Percentiles rank a stretch among this genome's conserved stretches.
Conservation (phyloP, 352 stramenopile species). For the Phytophthora parvispora region DNA sequence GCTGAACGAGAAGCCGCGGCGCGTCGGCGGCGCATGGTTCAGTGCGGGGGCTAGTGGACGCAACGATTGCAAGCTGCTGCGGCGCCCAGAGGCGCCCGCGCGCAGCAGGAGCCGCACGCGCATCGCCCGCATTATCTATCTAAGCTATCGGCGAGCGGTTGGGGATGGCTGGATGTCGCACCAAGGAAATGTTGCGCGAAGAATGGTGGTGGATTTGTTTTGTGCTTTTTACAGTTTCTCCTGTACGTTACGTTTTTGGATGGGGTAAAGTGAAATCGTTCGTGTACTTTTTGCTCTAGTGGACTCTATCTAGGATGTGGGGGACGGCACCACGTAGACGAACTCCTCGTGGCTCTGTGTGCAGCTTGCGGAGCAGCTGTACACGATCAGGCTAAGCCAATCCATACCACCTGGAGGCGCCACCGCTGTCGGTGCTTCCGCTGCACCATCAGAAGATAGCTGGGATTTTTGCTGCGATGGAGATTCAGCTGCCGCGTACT, state of each 20-base stretch:
- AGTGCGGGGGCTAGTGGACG: slow-evolving; percentile 8
- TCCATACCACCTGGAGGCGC: slow-evolving; percentile 68
- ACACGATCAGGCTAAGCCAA: slow-evolving; percentile 84
- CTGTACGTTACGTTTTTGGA: too few species aligned
- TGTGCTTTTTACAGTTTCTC: too few species aligned
- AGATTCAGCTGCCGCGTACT: slow-evolving; percentile 42
- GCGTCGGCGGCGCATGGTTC: not conserved
- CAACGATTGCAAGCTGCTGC: slow-evolving; percentile 15
- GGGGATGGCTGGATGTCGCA: slow-evolving; percentile 16
- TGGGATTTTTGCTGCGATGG: slow-evolving; percentile 11
- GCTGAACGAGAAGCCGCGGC: slow-evolving; percentile 52
- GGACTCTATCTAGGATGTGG: slow-evolving; percentile 17
- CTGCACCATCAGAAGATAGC: not conserved
- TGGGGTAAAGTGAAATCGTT: not conserved
- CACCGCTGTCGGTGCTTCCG: slow-evolving; percentile 4
- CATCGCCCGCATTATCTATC: slow-evolving; percentile 29
- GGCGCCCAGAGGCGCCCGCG: slow-evolving; percentile 5
- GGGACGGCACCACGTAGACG: slow-evolving; percentile 65
- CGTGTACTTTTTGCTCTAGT: not conserved
- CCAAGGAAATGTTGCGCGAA: slow-evolving; percentile 31
- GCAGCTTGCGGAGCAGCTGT: slow-evolving; percentile 81
- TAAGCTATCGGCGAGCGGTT: slow-evolving; percentile 21
- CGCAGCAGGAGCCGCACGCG: slow-evolving; percentile 20
- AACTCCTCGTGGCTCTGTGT: slow-evolving; percentile 72
- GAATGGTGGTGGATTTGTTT: not conserved